Conservation (phyloP, 2,329 filamentous ascomycete species). For the Epichloe bromicola region DNA sequence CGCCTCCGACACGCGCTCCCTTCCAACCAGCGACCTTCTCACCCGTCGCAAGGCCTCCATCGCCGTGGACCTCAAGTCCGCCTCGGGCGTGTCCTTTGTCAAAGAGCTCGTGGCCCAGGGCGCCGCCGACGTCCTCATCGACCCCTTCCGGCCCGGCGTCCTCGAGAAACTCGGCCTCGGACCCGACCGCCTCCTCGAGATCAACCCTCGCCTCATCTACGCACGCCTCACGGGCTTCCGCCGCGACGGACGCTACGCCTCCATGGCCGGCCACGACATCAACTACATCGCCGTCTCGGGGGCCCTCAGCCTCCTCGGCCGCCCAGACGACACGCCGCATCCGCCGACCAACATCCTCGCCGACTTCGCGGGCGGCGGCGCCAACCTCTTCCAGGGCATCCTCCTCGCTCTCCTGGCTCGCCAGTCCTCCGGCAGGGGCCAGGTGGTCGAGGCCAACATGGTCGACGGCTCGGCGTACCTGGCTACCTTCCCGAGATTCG, state of each 20-base stretch:
- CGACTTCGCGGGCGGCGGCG: slow-evolving; percentile 85
- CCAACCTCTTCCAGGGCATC: slow-evolving; percentile 69
- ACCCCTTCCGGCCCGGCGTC: slow-evolving; percentile 85
- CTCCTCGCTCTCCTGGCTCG: slow-evolving; percentile 64
- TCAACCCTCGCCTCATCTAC: slow-evolving; percentile 67
- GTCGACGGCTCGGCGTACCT: slow-evolving; percentile 78
- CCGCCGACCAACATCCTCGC: slow-evolving; percentile 75
- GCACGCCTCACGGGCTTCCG: slow-evolving; percentile 84
- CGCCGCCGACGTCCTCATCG: slow-evolving; percentile 79
- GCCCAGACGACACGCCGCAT: slow-evolving; percentile 54
- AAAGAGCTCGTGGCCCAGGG: slow-evolving; percentile 53
- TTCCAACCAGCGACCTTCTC: slow-evolving; percentile 56
- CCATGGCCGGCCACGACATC: slow-evolving; percentile 92
- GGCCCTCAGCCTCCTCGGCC: slow-evolving; percentile 67
- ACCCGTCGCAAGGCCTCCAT: slow-evolving; percentile 73
- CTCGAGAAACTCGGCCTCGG: slow-evolving; percentile 73
- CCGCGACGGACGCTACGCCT: slow-evolving; percentile 68
- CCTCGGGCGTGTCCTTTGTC: slow-evolving; percentile 50
- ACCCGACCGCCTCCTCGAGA: slow-evolving; percentile 50
- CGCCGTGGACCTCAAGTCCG: slow-evolving; percentile 62
- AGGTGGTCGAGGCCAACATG: slow-evolving; percentile 95
- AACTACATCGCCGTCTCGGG: slow-evolving; percentile 90
- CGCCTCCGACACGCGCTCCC: slow-evolving; percentile 15
- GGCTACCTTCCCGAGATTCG: slow-evolving; percentile 62
- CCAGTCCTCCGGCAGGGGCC: slow-evolving; percentile 52